Evolutionary conservation across 2,329 filamentous ascomycete genomes (phyloP), one percentile per base, ranked within the genome.

Genomic region (Fusarium pininemorale): DNA sequence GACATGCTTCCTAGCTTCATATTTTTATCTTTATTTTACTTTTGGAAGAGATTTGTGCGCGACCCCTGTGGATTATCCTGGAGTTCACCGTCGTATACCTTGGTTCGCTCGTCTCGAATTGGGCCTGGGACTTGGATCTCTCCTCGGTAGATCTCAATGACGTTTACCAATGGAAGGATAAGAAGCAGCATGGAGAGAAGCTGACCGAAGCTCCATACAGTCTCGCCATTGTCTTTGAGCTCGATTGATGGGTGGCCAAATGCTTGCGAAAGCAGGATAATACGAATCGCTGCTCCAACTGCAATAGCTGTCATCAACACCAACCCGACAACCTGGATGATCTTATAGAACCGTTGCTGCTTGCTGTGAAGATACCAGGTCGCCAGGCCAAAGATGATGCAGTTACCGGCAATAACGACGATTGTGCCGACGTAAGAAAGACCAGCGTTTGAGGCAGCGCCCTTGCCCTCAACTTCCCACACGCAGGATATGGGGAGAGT

Each of bases 331-430:
- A 86, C 80, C 80, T 89, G 90, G 18, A 90, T 83, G 6, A 79
- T 77, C 72, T 86, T 88, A 77, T 90, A 87, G 82, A 89, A 91
- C 35, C 82, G 82, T 68, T 88, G 87, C 24, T 81, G 78, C 24
- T 87, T 85, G 69, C 84, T 86, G 77, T 93, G 90, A 42, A 93
- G 82, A 76, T 92, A 92, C 89, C 89, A 92, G 0, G 90, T 90
- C 1, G 88, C 87, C 2, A 91, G 80, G 4, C 81, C 82, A 74
- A 92, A 93, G 28, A 92, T 85, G 41, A 90, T 75, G 41, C 83
- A 84, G 75, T 92, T 91, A 8, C 86, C 88, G 0, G 83, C 87
- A 47, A 93, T 90, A 44, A 91, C 88, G 10, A 85, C 86, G 37
- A 91, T 88, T 5, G 91, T 93, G 5, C 89, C 90, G 2, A 87